Evolutionary conservation across 2,329 filamentous ascomycete species (phyloP), one percentile per base, ranked within the genome.

Genomic region (Furcasterigmium sp.): DNA sequence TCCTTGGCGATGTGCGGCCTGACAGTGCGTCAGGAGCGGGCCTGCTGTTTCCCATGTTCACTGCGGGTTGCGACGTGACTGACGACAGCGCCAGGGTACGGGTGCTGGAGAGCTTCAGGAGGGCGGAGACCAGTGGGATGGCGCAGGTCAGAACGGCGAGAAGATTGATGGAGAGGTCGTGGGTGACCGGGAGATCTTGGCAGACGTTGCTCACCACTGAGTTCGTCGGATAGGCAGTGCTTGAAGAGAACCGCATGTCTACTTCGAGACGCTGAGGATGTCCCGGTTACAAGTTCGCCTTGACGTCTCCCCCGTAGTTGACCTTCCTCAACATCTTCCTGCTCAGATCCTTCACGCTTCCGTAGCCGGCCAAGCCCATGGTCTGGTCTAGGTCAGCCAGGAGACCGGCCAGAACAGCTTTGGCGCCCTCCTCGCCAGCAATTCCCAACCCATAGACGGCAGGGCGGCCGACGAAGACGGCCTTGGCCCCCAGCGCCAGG

Each of bases 41-140:
- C 54, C 66, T 87, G 15, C 61, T 93, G 30, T 91, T 93, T 51
- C 87, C 88, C 0, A 81, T 93, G 65, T 93, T 93, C 61, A 87
- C 85, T 1, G 87, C 87, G 1, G 88, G 87, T 0, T 91, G 86
- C 51, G 85, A 93, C 59, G 80, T 82, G 1, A 66, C 67, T 43
- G 75, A 81, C 39, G 55, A 68, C 26, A 63, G 62, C 3, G 76
- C 84, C 52, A 70, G 81, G 39, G 64, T 66, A 19, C 72, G 78
- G 54, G 78, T 91, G 29, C 66, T 87, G 54, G 75, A 80, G 51
- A 71, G 87, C 38, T 71, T 93, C 56, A 70, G 72, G 57, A 74
- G 74, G 15, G 77, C 88, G 2, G 86, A 91, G 63, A 78, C 75
- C 5, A 82, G 83, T 49, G 87, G 87, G 5, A 82, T 91, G 78